These are phyloP conservation scores for Collybia mongolica DNA, from an alignment of 768 basidiomycete species.

Conservation along the genomic window DNA sequence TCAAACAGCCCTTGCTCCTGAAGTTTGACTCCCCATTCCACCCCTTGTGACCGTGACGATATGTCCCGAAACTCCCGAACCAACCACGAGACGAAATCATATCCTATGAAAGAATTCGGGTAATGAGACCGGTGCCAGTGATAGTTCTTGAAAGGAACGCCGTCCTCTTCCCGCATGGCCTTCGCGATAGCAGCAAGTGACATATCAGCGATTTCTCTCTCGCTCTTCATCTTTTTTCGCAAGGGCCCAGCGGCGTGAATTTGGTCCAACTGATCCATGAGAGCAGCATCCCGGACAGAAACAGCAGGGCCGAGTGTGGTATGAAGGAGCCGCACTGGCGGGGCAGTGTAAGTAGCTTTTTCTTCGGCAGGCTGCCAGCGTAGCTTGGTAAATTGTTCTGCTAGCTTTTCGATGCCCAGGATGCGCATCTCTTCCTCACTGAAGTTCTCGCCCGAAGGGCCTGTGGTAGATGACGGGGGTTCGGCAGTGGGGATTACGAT, in stretches of 20 bases:
- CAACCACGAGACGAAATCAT: conserved; percentile 89
- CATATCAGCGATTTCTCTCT: conserved; percentile 69
- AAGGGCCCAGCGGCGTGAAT: conserved; percentile 75
- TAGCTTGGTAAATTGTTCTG: conserved; percentile 82
- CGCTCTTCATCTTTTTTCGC: conserved; percentile 79
- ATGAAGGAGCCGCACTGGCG: conserved; percentile 74
- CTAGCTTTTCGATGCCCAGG: conserved; percentile 87
- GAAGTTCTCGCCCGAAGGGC: conserved; percentile 70
- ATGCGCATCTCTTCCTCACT: conserved; percentile 87
- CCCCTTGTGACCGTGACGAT: conserved; percentile 74
- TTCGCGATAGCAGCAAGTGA: conserved; percentile 65
- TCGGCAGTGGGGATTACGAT: conserved; percentile 87
- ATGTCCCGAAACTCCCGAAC: conserved; percentile 91
- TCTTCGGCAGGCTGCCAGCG: conserved; percentile 76
- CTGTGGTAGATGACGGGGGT: conserved; percentile 51
- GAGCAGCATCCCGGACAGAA: conserved; percentile 73
- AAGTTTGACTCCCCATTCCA: conserved; percentile 75
- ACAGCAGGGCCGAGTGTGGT: conserved; percentile 83
- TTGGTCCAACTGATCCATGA: conserved; percentile 80
- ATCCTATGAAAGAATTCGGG: conserved; percentile 84
- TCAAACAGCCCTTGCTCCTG: conserved; percentile 84
- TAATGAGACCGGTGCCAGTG: conserved; percentile 79
- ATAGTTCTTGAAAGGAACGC: conserved; percentile 79
- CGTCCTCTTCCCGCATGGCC: conserved; percentile 84
- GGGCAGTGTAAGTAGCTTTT: conserved; percentile 39